Base-by-base conservation (phyloP, 805 yeast genomes). In the Barnettozyma pratensis region DNA sequence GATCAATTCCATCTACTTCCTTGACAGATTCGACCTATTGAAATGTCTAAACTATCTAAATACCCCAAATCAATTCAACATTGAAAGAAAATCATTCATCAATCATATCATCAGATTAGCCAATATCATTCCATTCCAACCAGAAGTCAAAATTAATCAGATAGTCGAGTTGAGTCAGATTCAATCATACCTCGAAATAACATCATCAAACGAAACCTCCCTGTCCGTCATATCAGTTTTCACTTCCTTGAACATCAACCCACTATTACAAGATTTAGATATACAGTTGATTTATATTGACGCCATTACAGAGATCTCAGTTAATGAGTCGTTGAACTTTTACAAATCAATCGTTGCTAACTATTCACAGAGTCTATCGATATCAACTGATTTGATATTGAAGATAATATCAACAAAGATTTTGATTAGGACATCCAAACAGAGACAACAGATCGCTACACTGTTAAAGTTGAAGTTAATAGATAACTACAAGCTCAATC, bases 1-100 rank as follows among this genome's bases (percentile, higher is more conserved):
- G 10, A 53, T 61, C 32, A 56, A 61, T 46, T 51, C 57, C 7
- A 48, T 58, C 10, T 61, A 61, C 42, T 52, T 39, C 36, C 42
- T 61, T 29, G 65, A 61, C 40, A 54, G 63, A 44, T 57, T 61
- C 37, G 59, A 61, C 37, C 52, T 60, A 11, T 34, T 45, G 31
- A 52, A 48, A 25, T 32, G 53, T 10, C 34, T 57, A 19, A 44
- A 42, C 38, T 45, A 54, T 39, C 40, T 60, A n/a, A 52, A 53
- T 11, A 37, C 46, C 1, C 48, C 51, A 14, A 37, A 43, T 19
- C 52, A 49, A 26, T 47, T 49, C 34, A 37, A 43, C 2, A 12
- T 38, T 8, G 25, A 44, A 7, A 52, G 52, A n/a, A 31, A 32
- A 26, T n/a, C 43, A 3, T 58, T 61, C 39, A 41, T 54, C 10